Percentiles rank a stretch among this genome's conserved stretches.
These are phyloP conservation scores for Penicillium capsulatum DNA, from an alignment of 2,329 filamentous ascomycete genomes.

Conservation along the genomic window DNA sequence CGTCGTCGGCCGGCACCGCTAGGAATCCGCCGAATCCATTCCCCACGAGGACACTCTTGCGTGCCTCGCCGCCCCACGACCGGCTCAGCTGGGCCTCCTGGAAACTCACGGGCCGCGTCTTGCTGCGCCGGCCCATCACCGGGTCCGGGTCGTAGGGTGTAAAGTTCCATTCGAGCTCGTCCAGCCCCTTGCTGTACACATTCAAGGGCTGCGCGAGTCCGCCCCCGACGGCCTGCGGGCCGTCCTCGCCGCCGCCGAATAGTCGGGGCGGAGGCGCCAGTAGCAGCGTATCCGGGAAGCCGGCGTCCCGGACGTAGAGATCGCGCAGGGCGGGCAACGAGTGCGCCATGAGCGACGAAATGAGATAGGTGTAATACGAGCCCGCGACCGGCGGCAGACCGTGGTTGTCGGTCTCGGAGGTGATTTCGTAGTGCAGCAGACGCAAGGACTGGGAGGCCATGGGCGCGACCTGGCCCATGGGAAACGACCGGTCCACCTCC, in stretches of 20 bases:
- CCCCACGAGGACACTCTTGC: slow-evolving; percentile 61
- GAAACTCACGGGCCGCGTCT: slow-evolving; percentile 45
- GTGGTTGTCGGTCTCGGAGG: slow-evolving; percentile 54
- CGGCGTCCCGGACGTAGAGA: slow-evolving; percentile 80
- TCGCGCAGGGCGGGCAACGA: slow-evolving; percentile 68
- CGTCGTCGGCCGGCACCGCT: slow-evolving; percentile 53
- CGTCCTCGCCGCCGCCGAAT: slow-evolving; percentile 42
- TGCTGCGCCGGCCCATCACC: slow-evolving; percentile 33
- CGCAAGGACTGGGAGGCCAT: slow-evolving; percentile 65
- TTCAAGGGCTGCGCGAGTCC: slow-evolving; percentile 55
- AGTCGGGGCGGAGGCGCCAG: slow-evolving; percentile 61
- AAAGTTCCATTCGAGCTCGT: slow-evolving; percentile 66
- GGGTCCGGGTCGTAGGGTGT: slow-evolving; percentile 54
- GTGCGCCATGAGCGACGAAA: slow-evolving; percentile 72
- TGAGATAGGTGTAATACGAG: slow-evolving; percentile 80
- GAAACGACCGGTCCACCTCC: slow-evolving; percentile 55
- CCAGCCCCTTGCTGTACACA: slow-evolving; percentile 63
- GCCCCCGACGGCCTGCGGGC: slow-evolving; percentile 22
- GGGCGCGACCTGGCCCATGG: slow-evolving; percentile 55
- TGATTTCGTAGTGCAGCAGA: slow-evolving; percentile 80
- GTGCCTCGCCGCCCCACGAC: slow-evolving; percentile 56
- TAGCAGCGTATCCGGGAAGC: slow-evolving; percentile 75
- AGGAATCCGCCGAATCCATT: slow-evolving; percentile 65
- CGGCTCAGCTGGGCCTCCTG: slow-evolving; percentile 48
- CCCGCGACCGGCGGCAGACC: slow-evolving; percentile 49